Evolutionary conservation across 1,139 yeast genomes (phyloP).

Genomic region (Candida sanyaensis): DNA sequence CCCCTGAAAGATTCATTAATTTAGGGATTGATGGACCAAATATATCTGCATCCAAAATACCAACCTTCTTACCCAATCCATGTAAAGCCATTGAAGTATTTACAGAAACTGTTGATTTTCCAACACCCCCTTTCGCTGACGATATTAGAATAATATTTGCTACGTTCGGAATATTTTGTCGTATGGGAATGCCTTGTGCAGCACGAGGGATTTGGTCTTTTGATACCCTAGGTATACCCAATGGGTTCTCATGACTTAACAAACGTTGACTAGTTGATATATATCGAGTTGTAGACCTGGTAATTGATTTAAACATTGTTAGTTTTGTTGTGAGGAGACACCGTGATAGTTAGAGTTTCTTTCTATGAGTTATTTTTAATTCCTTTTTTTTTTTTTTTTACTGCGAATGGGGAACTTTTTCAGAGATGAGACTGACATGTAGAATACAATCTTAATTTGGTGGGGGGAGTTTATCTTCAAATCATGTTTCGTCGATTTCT

Average conservation of each 20-base stretch:
- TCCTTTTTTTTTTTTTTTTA: not conserved
- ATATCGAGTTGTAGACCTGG: conserved; percentile 1
- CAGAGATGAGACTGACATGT: not conserved
- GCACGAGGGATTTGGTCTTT: conserved; percentile 33
- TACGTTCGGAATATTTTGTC: conserved; percentile 60
- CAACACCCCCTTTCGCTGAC: conserved; percentile 82
- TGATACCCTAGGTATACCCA: conserved; percentile 53
- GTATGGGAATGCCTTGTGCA: conserved; percentile 55
- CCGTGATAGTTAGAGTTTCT: no score
- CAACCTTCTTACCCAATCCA: conserved; percentile 57
- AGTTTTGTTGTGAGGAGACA: not conserved
- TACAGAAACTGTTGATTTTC: conserved; percentile 59
- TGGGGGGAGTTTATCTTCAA: not conserved
- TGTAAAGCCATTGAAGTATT: conserved; percentile 69
- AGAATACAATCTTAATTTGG: no score
- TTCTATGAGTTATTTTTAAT: no score
- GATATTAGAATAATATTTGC: conserved; percentile 65
- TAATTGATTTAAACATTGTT: not conserved
- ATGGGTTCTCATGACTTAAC: conserved; percentile 31
- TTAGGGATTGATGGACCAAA: conserved; percentile 86
- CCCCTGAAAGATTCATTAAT: conserved; percentile 63
- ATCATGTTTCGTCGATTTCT: conserved; percentile 1
- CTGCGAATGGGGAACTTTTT: not conserved
- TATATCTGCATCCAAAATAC: conserved; percentile 76
- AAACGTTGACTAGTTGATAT: conserved; percentile 1